These are phyloP conservation scores for Rubroboletus pulcherrimus DNA, from an alignment of 768 basidiomycete genomes.

Conservation along the genomic window DNA sequence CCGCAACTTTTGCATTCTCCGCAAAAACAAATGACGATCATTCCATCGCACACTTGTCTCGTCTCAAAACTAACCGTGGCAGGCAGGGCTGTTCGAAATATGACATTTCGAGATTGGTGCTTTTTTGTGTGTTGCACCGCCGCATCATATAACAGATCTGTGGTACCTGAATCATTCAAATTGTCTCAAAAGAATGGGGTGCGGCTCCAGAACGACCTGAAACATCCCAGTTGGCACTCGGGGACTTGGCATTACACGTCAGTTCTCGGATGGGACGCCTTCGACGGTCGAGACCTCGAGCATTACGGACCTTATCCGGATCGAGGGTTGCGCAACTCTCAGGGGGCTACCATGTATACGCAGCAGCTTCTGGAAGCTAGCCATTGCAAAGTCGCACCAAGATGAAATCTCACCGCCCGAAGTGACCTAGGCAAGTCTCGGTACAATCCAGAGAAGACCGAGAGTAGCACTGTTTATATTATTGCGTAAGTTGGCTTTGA, in stretches of 20 bases:
- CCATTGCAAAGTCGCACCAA: not conserved
- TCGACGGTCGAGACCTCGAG: conserved; percentile 8
- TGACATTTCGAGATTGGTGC: not conserved
- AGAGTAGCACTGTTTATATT: too few relatives aligned
- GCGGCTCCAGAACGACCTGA: not conserved
- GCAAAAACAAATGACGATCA: not conserved
- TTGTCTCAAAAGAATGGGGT: not conserved
- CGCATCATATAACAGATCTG: not conserved
- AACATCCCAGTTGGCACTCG: not conserved
- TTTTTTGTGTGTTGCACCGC: not conserved
- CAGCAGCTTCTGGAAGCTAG: not conserved
- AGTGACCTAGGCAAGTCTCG: not conserved
- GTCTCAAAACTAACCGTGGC: not conserved
- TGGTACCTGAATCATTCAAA: not conserved
- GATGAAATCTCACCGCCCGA: not conserved
- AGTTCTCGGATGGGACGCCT: not conserved
- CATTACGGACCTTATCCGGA: conserved; percentile 8
- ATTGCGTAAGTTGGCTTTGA: too few relatives aligned
- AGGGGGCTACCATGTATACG: not conserved
- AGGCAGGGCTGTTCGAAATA: not conserved
- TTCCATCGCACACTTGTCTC: not conserved
- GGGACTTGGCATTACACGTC: not conserved
- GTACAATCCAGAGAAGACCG: not conserved
- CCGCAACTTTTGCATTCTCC: not conserved
- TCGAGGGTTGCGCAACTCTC: conserved; percentile 8